Conservation (phyloP, 805 yeast species). For the Myxozyma monticola region DNA sequence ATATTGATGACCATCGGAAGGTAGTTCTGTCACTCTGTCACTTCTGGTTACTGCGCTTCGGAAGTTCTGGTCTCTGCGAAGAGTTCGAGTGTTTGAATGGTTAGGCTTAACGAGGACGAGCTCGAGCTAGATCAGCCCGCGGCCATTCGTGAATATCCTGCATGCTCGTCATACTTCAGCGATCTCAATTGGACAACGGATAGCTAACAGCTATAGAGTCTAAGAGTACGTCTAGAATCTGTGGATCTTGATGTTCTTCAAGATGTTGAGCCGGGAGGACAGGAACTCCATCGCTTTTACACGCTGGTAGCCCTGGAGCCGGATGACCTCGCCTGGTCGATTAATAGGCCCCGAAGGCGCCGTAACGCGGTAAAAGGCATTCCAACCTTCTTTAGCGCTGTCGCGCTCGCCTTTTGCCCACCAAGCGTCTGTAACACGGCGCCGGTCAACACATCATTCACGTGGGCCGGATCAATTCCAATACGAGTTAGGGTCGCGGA, state of each 20-base stretch:
- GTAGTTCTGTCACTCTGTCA: not conserved
- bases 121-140: too few species aligned
- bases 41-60: not conserved
- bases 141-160: not conserved
- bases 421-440: constrained; percentile 44
- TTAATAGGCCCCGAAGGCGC: too few species aligned
- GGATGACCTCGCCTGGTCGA: constrained; percentile 95
- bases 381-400: constrained; percentile 41
- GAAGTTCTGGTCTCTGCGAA: not conserved
- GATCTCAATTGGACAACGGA: not conserved
- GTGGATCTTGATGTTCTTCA: constrained; percentile 96
- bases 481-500: constrained; percentile 37
- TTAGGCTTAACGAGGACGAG: too few species aligned
- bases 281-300: constrained; percentile 92
- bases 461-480: constrained; percentile 35
- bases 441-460: constrained; percentile 44
- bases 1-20: not conserved
- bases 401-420: constrained; percentile 44
- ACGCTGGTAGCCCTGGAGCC: constrained; percentile 98
- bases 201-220: not conserved
- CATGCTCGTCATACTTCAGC: not conserved
- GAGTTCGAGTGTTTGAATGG: not conserved
- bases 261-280: constrained; percentile 79
- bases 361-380: constrained; percentile 41
- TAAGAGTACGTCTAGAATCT: constrained; percentile 64